These are phyloP conservation scores for Boletellus ananiceps DNA, from an alignment of 768 basidiomycete species.

Conservation along the genomic window DNA sequence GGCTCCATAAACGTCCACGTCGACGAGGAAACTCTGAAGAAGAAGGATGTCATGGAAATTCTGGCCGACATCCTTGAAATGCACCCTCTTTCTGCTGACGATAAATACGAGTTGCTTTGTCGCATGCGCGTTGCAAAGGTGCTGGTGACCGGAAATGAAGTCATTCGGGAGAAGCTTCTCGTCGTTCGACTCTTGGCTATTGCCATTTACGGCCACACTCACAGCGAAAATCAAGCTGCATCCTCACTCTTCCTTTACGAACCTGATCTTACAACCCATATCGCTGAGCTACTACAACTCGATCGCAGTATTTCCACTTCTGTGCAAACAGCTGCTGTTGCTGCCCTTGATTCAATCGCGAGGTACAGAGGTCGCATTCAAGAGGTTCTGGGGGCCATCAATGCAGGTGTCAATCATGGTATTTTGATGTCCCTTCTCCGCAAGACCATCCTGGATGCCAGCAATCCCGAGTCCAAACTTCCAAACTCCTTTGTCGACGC, in stretches of 20 bases:
- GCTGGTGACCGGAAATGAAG: constrained; percentile 52
- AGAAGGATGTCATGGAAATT: constrained; percentile 68
- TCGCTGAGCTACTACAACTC: constrained; percentile 85
- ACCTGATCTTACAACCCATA: constrained; percentile 83
- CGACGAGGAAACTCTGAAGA: constrained; percentile 53
- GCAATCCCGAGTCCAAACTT: constrained; percentile 56
- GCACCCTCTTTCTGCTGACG: constrained; percentile 68
- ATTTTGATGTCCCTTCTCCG: constrained; percentile 86
- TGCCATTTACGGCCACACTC: constrained; percentile 87
- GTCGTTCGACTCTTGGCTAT: constrained; percentile 80
- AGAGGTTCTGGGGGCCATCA: constrained; percentile 86
- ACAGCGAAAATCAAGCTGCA: constrained; percentile 71
- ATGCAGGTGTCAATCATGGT: constrained; percentile 95
- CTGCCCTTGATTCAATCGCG: constrained; percentile 86
- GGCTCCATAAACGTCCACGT: constrained; percentile 61
- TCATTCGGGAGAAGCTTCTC: constrained; percentile 74
- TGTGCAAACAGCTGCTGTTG: constrained; percentile 81
- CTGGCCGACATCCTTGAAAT: constrained; percentile 68
- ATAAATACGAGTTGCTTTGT: constrained; percentile 85
- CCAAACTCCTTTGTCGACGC: constrained; percentile 81
- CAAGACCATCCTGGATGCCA: constrained; percentile 71
- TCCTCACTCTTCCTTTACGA: constrained; percentile 89
- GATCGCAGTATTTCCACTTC: constrained; percentile 64
- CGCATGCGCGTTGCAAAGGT: constrained; percentile 78
- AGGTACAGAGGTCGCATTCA: constrained; percentile 78